Evolutionary conservation across 2,329 filamentous ascomycete species (phyloP).

Genomic region (Exserohilum rostratum): DNA sequence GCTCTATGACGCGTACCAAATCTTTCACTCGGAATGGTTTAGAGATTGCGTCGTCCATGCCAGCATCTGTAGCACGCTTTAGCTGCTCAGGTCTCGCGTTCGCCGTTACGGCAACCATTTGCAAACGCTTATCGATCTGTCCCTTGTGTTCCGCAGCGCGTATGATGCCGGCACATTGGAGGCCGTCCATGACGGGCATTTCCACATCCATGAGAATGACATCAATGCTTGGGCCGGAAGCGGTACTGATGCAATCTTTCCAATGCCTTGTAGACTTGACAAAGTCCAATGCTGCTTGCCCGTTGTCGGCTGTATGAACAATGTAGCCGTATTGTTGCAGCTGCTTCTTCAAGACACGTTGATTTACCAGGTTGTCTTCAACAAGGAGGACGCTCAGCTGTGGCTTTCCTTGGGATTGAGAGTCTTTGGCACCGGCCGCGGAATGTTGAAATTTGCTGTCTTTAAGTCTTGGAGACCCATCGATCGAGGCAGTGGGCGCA

Average conservation of each 20-base stretch:
- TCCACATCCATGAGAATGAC: conserved; percentile 34
- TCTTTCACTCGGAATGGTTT: conserved; percentile 7
- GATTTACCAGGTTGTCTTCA: conserved; percentile 43
- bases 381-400: conserved; percentile 25
- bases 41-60: conserved; percentile 6
- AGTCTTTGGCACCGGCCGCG: neutral
- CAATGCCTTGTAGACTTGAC: conserved; percentile 11
- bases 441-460: neutral
- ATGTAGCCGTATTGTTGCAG: conserved; percentile 29
- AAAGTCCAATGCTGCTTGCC: conserved; percentile 29
- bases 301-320: conserved; percentile 34
- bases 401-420: neutral
- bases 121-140: conserved; percentile 17
- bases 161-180: conserved; percentile 26
- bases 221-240: conserved; percentile 5
- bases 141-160: conserved; percentile 21
- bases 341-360: conserved; percentile 32
- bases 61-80: conserved; percentile 4
- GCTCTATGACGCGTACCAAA: conserved; percentile 1
- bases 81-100: conserved; percentile 39
- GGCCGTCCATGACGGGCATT: conserved; percentile 42
- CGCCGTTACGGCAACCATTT: conserved; percentile 34
- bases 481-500: neutral
- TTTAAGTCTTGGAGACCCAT: neutral
- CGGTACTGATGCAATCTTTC: neutral